Base-by-base conservation (phyloP, 2,329 filamentous ascomycete species). In the Penicillium sp. region DNA sequence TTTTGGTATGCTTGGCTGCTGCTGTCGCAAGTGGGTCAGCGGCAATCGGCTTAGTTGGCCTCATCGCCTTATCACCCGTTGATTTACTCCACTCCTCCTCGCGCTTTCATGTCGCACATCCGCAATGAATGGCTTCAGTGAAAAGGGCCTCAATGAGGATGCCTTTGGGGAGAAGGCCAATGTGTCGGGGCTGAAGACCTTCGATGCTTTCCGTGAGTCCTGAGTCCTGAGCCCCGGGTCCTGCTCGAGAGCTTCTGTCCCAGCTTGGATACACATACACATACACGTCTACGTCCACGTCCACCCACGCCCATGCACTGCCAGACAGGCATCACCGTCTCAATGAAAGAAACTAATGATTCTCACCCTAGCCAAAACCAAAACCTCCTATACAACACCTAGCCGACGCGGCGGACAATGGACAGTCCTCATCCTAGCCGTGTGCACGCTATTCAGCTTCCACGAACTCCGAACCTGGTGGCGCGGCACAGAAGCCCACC, bases 201-300 rank as follows among this genome's bases (percentile, higher is more conserved):
- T 99, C 75, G 94, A 99, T 79, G 93, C 92, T 60, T 99, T 99
- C 73, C 93, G 91, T 96, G 84, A 69, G 89, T 81, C 23, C 23
- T 24, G 18, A 46, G n/a, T n/a, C n/a, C n/a, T n/a, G n/a, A n/a
- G n/a, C n/a, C n/a, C n/a, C n/a, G n/a, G n/a, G n/a, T n/a, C 46
- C 42, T 33, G 26, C 24, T 46, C 37, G 37, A 20, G 23, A 10
- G 8, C 36, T 30, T 18, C 43, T 21, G 33, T 36, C 26, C 13
- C 32, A 46, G 23, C 39, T 13, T 24, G 15, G 21, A 39, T 24
- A 33, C 30, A 33, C 30, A 15, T 17, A 3, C n/a, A 29, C 15
- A 17, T 33, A 27, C 20, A 39, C 29, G 13, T 33, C 8, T 34
- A 46, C 39, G 4, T 42, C 21, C 20, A 12, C 34, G 34, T 23